phyloP scores from a whole-genome alignment of 2,329 filamentous ascomycete species.

The Phialemoniopsis sp. region DNA sequence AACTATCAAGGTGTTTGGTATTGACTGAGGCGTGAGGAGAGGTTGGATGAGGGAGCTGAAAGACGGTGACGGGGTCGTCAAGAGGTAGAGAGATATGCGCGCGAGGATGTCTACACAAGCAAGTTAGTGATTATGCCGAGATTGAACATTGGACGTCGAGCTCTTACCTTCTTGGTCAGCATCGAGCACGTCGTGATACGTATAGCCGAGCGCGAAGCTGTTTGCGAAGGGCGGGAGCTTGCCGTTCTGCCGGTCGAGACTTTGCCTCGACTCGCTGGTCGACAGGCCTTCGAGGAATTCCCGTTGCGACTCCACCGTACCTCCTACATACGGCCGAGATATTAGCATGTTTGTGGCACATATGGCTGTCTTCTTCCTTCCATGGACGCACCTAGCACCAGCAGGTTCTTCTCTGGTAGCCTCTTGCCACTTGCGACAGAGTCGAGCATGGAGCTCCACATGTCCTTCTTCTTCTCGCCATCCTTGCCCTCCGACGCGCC shows the following conservation, averaged over 20 bases:
- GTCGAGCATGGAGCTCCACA: conserved; percentile 93
- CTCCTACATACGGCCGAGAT: conserved; percentile 48
- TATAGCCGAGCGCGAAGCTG: conserved; percentile 88
- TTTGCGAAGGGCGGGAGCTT: conserved; percentile 80
- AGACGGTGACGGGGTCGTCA: conserved; percentile 77
- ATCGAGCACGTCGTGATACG: conserved; percentile 91
- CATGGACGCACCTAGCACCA: conserved; percentile 67
- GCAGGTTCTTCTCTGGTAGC: conserved; percentile 84
- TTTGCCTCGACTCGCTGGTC: conserved; percentile 47
- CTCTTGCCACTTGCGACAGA: conserved; percentile 85
- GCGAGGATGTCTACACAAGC: conserved; percentile 79
- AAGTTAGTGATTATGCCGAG: no score
- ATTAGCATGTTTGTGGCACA: conserved; percentile 19
- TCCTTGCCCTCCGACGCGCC: conserved; percentile 50
- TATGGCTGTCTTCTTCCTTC: background rate
- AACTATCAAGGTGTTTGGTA: conserved; percentile 82
- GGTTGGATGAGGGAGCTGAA: conserved; percentile 82
- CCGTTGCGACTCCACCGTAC: conserved; percentile 75
- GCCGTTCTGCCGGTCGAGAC: conserved; percentile 48
- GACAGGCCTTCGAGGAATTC: conserved; percentile 72
- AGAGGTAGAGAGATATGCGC: conserved; percentile 82
- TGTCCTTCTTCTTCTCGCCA: conserved; percentile 76
- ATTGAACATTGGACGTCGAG: no score
- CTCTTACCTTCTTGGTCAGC: conserved; percentile 88
- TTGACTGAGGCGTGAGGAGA: conserved; percentile 76